Evolutionary conservation across 495 filamentous ascomycete genomes (phyloP), one percentile per base, ranked within the genome.

Genomic region (Trichoderma reesei): DNA sequence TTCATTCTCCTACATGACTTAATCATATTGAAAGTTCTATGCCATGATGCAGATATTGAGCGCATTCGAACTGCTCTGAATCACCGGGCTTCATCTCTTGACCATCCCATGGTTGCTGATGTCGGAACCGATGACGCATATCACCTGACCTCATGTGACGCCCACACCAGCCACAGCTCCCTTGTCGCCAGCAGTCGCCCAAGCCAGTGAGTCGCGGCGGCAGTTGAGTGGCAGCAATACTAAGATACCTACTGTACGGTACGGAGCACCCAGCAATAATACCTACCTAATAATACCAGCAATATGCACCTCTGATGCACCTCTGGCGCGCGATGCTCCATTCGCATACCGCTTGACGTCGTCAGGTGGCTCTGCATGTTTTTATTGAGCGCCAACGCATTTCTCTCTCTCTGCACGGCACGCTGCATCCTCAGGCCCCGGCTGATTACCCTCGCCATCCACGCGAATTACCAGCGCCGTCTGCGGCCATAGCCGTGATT

Each of bases 271-370:
- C 26, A 26, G 26, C 26, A 26, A 26, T 26, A 26, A 26, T 26
- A 26, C 0, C 1, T 1, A 26, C n/a, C n/a, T 26, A 26, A 26
- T 26, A 26, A 26, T 26, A 26, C 26, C 26, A 26, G 26, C 26
- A 26, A 26, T 33, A 56, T 56, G 51, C 51, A 56, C 51, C 51
- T 56, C 51, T 56, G 20, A 31, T 56, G 51, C 51, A 56, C 26
- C 51, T 56, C 51, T 26, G 34, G 51, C 51, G 18, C 51, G 51
- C 51, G 51, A 26, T 34, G 51, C 51, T 56, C 51, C 51, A 56
- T 56, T 56, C 51, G 51, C 51, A 56, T 56, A 56, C 51, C 51
- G 51, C 51, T 56, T 56, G 51, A 56, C 51, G 51, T 56, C 51
- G 51, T 56, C 51, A 56, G 51, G 51, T 56, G 51, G 51, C 51